These are phyloP conservation scores for Carallia brachiata DNA, from an alignment of 345 rosid species.

Conservation along the genomic window DNA sequence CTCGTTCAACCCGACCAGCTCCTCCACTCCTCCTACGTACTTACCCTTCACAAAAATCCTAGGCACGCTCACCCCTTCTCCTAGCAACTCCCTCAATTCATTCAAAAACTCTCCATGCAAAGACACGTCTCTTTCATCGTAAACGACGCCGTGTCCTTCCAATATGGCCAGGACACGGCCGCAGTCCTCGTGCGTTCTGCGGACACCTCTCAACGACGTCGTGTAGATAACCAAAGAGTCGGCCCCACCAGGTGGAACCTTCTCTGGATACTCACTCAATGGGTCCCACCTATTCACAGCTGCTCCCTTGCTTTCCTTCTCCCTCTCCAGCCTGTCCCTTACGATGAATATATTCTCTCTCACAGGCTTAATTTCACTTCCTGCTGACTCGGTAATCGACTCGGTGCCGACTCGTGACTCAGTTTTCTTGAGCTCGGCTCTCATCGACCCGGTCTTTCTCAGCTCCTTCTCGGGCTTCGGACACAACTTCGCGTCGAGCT, in stretches of 20 bases:
- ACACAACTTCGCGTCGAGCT: conserved; percentile 55
- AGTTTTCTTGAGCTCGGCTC: conserved; percentile 3
- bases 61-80: conserved; percentile 59
- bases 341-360: conserved; percentile 66
- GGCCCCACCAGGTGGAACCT: conserved; percentile 72
- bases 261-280: conserved; percentile 65
- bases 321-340: conserved; percentile 61
- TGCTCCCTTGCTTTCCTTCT: conserved; percentile 54
- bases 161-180: conserved; percentile 42
- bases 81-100: conserved; percentile 58
- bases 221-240: conserved; percentile 71
- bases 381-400: neutral
- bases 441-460: conserved; percentile 35
- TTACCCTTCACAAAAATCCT: conserved; percentile 82
- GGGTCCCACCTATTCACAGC: conserved; percentile 53
- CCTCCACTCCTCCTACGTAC: conserved; percentile 77
- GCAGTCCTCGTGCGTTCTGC: conserved; percentile 77
- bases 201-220: conserved; percentile 85
- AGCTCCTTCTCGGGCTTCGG: conserved; percentile 37
- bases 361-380: conserved; percentile 41
- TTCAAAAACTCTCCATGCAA: conserved; percentile 63
- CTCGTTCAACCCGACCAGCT: conserved; percentile 67
- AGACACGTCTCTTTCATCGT: conserved; percentile 87
- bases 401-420: conserved; percentile 15
- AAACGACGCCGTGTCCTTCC: conserved; percentile 62